Evolutionary conservation across 2,329 filamentous ascomycete species (phyloP).

Genomic region (Cladosporium halotolerans): DNA sequence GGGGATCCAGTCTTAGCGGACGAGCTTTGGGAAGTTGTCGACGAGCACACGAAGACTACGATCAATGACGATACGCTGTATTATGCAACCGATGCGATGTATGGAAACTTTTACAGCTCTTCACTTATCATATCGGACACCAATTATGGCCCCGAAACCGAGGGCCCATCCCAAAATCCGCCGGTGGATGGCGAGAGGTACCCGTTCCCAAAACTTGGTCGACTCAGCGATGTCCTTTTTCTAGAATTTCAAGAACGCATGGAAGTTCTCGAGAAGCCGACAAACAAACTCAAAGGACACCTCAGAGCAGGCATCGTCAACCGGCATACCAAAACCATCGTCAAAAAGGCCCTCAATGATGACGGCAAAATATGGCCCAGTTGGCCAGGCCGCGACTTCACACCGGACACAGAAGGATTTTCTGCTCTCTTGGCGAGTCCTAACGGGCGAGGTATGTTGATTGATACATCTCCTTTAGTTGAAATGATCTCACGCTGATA

Average conservation of each 20-base stretch:
- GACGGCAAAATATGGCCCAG: not conserved
- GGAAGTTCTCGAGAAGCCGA: not conserved
- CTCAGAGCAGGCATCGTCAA: not conserved
- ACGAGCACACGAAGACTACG: not conserved
- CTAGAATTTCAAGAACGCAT: slow-evolving; percentile 1
- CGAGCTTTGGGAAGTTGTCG: not conserved
- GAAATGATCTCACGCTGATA: not conserved
- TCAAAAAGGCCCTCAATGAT: not conserved
- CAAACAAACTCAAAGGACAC: not conserved
- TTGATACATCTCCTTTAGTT: not conserved
- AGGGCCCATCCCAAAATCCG: not conserved
- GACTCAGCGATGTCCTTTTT: slow-evolving; percentile 1
- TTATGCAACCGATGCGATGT: not conserved
- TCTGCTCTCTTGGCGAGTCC: slow-evolving; percentile 1
- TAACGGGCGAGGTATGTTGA: not conserved
- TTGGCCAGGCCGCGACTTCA: slow-evolving; percentile 1
- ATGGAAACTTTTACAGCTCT: not conserved
- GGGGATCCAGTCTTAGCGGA: not conserved
- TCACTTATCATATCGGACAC: not conserved
- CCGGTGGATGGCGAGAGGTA: not conserved
- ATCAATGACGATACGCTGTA: not conserved
- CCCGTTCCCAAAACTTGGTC: not conserved
- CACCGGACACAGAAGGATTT: not conserved
- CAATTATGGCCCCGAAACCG: not conserved
- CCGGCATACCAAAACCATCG: not conserved